Evolutionary conservation across 1,284 basidiomycete genomes (phyloP).

Genomic region (Leccinum glutinopallens): DNA sequence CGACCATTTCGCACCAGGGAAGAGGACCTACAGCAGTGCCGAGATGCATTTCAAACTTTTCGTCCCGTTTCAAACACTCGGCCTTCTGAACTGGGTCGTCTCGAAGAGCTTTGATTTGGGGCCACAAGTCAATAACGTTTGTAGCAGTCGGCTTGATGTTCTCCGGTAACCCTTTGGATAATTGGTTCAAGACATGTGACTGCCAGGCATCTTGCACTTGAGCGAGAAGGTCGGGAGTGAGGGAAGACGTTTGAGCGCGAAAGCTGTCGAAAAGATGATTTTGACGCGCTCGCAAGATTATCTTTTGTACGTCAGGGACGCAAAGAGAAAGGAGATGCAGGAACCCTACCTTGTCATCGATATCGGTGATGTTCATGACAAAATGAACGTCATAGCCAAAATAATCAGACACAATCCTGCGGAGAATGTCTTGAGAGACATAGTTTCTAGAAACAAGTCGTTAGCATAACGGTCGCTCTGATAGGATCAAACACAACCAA

Average conservation of each 20-base stretch:
- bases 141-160: slow-evolving; percentile 49
- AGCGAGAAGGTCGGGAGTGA: slow-evolving; percentile 62
- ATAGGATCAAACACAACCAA: slow-evolving; percentile 39
- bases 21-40: slow-evolving; percentile 62
- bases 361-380: slow-evolving; percentile 99
- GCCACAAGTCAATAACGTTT: slow-evolving; percentile 56
- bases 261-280: slow-evolving; percentile 78
- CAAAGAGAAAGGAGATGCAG: slow-evolving; percentile 8
- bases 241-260: slow-evolving; percentile 52
- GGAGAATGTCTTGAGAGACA: slow-evolving; percentile 94
- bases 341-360: slow-evolving; percentile 93
- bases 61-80: slow-evolving; percentile 74
- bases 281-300: slow-evolving; percentile 88
- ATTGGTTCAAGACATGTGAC: slow-evolving; percentile 61
- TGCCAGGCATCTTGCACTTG: slow-evolving; percentile 68
- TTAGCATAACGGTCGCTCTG: slow-evolving; percentile 17
- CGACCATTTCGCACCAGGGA: slow-evolving; percentile 11
- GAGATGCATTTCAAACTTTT: slow-evolving; percentile 91
- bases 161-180: slow-evolving; percentile 58
- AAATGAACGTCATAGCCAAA: slow-evolving; percentile 98
- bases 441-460: slow-evolving; percentile 75
- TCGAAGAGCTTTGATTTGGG: slow-evolving; percentile 48
- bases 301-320: slow-evolving; percentile 51
- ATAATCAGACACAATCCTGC: slow-evolving; percentile 93
- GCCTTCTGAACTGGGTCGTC: slow-evolving; percentile 66